Evolutionary conservation across 176 grass and related monocot genomes (phyloP).

Genomic region (Triticum timopheevii): DNA sequence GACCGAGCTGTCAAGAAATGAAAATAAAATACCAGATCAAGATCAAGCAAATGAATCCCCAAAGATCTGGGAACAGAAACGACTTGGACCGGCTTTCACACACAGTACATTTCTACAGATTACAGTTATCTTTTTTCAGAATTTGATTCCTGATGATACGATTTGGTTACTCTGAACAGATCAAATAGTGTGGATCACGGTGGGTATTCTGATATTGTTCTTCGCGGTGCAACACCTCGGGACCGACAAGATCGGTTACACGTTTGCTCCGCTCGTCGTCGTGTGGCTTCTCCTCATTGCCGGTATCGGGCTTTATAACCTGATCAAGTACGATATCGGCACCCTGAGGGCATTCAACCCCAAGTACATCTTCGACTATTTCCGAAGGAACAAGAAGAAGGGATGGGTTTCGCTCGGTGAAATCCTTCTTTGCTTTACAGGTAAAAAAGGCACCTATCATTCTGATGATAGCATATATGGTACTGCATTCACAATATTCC

Average conservation of each 20-base stretch:
- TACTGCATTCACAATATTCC: background rate
- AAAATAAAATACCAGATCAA: background rate
- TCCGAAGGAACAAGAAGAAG: conserved; percentile 57
- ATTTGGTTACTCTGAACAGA: conserved; percentile 23
- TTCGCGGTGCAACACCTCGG: conserved; percentile 59
- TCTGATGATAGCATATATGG: background rate
- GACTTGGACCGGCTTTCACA: background rate
- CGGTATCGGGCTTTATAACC: conserved; percentile 56
- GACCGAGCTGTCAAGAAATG: background rate
- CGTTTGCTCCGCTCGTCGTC: conserved; percentile 55
- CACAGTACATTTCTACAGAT: background rate
- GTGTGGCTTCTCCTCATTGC: conserved; percentile 58
- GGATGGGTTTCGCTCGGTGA: conserved; percentile 75
- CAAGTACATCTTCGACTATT: conserved; percentile 67
- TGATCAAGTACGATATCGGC: conserved; percentile 50
- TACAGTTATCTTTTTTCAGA: background rate
- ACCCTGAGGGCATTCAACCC: conserved; percentile 60
- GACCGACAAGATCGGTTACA: conserved; percentile 68
- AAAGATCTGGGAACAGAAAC: background rate
- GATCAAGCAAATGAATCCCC: background rate
- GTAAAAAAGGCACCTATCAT: conserved; percentile 10
- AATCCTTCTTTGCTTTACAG: conserved; percentile 69
- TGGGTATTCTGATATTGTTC: conserved; percentile 50
- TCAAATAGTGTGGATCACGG: conserved; percentile 56
- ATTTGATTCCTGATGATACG: background rate